Evolutionary conservation across 345 rosid genomes (phyloP), one percentile per base, ranked within the genome.

Genomic region (Eucalyptus regnans): DNA sequence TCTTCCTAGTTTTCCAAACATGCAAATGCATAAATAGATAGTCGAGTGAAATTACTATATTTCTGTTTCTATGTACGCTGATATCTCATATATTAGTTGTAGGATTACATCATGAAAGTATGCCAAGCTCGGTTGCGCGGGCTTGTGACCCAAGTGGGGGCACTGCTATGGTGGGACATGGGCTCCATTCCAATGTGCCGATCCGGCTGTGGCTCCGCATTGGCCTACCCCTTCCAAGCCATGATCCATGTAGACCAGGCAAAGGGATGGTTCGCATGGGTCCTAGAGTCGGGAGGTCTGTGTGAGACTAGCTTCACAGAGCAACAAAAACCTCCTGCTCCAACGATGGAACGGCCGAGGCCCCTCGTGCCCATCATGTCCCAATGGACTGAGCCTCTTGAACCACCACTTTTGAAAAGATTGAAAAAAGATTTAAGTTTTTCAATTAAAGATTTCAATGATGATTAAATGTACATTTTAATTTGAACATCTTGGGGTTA

Each of bases 251-350:
- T 2, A 12, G 1, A 31, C 8, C 2, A 1, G 8, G 68, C 68
- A 12, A 60, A 6, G 13, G 16, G 15, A 10, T 31, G 54, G 89
- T 8, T 31, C 9, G 9, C 8, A 0, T 14, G 27, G 31, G 50
- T 60, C 87, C 7, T 93, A 89, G 84, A 90, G 92, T 6, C 89
- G 90, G 66, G 92, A 92, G 89, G 50, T 89, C 49, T 1, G 90
- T 92, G 93, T 92, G 90, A 92, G 93, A 93, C 92, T 91, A 94
- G 94, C 54, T 87, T 93, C 89, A 92, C 90, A 91, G 90, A 92
- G 93, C 93, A 91, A 90, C 92, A 91, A 89, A 2, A 14, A 92
- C 92, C 86, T 93, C 92, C 88, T 90, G 46, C 93, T 94, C 86
- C 43, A 64, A 71, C 87, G 49, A 92, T 92, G 93, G 93, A 90